Base-by-base conservation (phyloP, 805 yeast genomes). In the Saccharomyces kudriavzevii region DNA sequence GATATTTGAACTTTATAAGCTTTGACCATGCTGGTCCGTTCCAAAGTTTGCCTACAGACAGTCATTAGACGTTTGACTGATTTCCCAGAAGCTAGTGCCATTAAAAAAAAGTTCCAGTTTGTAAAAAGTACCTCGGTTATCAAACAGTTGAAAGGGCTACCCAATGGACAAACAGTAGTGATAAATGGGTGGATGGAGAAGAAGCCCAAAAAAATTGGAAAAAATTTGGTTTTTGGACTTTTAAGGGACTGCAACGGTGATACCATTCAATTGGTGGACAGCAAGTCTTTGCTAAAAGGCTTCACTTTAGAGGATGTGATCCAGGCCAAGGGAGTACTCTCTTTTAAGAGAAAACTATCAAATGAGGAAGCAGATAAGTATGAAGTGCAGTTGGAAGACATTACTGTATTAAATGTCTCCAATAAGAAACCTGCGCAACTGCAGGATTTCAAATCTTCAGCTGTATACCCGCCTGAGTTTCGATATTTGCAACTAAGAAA, bases 161-260 rank as follows among this genome's bases (percentile, higher is more conserved):
- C 52, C 6, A 43, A 46, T 3, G 54, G 55, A 20, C 54, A 55
- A 3, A 59, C 67, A 13, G 78, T 85, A 1, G 74, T 77, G 0
- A 58, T 92, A 6, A 81, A 88, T 57, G 98, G 99, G 0, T 94
- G 97, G 89, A 78, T 92, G 17, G 82, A 89, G 62, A 74, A 79
- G 24, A 83, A 84, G 58, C 94, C 96, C 0, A 77, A 85, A 52
- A 81, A 82, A 51, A 72, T 87, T 51, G 83, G 92, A 3, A 82
- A 81, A 51, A 70, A 70, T 10, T 72, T 88, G 49, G 76, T 81
- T 1, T 92, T 94, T 73, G 94, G 86, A 2, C 80, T 78, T 27
- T 70, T 92, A 13, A 75, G 98, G 57, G 98, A 91, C 65, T 64
- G 74, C 30, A 73, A 80, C 45, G 97, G 97, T 0, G 80, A 83